Evolutionary conservation across 2,329 filamentous ascomycete species (phyloP).

Genomic region (Diaporthe ilicicola): DNA sequence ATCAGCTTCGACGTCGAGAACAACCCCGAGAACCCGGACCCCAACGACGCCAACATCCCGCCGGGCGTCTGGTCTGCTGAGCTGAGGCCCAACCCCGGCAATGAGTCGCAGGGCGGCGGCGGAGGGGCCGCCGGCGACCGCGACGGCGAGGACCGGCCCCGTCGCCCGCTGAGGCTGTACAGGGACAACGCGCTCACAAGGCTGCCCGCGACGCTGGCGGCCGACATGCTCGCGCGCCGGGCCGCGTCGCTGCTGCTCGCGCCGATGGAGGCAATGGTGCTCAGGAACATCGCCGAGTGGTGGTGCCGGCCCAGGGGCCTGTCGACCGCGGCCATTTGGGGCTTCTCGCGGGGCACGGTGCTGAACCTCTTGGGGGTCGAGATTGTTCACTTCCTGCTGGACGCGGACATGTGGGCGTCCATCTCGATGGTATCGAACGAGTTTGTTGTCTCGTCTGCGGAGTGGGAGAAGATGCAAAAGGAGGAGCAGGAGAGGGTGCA

Average conservation of each 20-base stretch:
- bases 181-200: constrained; percentile 57
- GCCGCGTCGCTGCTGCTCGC: constrained; percentile 52
- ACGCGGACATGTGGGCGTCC: constrained; percentile 55
- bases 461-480: constrained; percentile 30
- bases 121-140: constrained; percentile 1
- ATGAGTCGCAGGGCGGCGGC: constrained; percentile 12
- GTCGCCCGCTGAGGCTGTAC: constrained; percentile 35
- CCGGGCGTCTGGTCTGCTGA: constrained; percentile 67
- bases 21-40: constrained; percentile 54
- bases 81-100: constrained; percentile 57
- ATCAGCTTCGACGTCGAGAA: constrained; percentile 71
- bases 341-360: constrained; percentile 49
- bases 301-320: constrained; percentile 51
- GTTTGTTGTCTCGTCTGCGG: constrained; percentile 28
- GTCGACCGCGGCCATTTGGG: constrained; percentile 49
- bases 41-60: constrained; percentile 46
- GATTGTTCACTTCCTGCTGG: constrained; percentile 53
- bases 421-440: constrained; percentile 45
- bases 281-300: constrained; percentile 54
- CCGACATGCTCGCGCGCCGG: constrained; percentile 56
- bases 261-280: constrained; percentile 56
- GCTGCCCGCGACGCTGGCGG: constrained; percentile 57
- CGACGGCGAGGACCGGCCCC: constrained; percentile 24
- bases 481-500: constrained; percentile 22
- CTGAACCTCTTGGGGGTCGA: constrained; percentile 58